Evolutionary conservation across 108 stramenopile genomes (phyloP), one percentile per base, ranked within the genome.

Genomic region (Cyclotella choctawhatcheeana): DNA sequence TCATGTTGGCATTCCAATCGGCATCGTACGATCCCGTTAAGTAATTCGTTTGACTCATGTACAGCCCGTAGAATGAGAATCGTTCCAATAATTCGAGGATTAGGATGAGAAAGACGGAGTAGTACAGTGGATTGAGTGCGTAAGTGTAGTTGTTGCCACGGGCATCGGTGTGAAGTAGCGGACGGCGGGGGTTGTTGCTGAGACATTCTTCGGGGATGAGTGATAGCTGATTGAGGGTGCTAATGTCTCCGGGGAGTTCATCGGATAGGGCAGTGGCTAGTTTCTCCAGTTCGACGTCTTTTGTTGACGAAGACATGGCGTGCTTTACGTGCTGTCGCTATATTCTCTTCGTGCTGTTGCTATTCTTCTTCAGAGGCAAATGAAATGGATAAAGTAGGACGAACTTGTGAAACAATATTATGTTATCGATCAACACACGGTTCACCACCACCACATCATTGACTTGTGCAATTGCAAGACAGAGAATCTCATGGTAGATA

Each of bases 1-100:
- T 64, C 62, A 77, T 53, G 35, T 73, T 26, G 27, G 78, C 59
- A 73, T 67, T 79, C 72, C 78, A 73, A n/a, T 73, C 25, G 3
- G 51, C 58, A 32, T 73, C 45, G 65, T 79, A 73, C 25, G 78
- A 73, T 44, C 78, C 78, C 5, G 69, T 71, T 1, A 77, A 40
- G 31, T 63, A 77, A 26, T 74, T 69, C 20, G 83, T 84, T 69
- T 84, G 83, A 22, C 77, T 75, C 62, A 72, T 75, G 69, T 74
- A 70, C 62, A 84, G 34, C 43, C 83, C 83, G 40, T 79, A 84
- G 50, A 76, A 84, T 7, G 62, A 65, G 52, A 84, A 76, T 8
- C 83, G 64, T 59, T 84, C 83, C 53, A 84, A 50, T 25, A 73
- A 18, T 54, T 84, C 83, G 13, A 84, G 32, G 17, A 84, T 25